A percentile compares a stretch with the other conserved stretches of the same genome.
These are phyloP conservation scores for Trichophyton schoenleinii DNA, from an alignment of 2,329 filamentous ascomycete species.

Conservation along the genomic window DNA sequence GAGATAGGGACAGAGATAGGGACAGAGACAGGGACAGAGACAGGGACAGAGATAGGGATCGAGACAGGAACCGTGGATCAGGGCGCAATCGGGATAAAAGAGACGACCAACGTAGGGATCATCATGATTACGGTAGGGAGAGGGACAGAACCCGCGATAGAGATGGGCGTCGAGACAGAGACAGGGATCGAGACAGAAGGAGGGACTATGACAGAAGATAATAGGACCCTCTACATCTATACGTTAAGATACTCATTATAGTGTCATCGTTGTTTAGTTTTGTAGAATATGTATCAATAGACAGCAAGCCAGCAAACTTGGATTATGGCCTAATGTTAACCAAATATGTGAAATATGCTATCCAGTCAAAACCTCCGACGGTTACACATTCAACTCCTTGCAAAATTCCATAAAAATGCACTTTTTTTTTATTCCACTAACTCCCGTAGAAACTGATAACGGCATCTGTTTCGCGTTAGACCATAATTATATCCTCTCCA, in stretches of 20 bases:
- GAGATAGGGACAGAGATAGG: conserved; percentile 8
- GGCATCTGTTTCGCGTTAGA: conserved; percentile 14
- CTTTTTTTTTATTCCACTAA: not conserved
- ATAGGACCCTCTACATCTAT: conserved; percentile 11
- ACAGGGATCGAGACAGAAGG: conserved; percentile 12
- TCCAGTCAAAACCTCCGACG: not conserved
- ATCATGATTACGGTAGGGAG: conserved; percentile 15
- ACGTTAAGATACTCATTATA: not conserved
- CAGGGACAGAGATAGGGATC: conserved; percentile 16
- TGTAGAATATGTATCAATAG: conserved; percentile 15
- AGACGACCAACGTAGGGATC: conserved; percentile 17
- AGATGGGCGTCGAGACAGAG: conserved; percentile 11
- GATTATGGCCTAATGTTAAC: not conserved
- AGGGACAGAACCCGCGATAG: conserved; percentile 11
- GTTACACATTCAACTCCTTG: not conserved
- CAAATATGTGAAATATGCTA: not conserved
- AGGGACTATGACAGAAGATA: conserved; percentile 1
- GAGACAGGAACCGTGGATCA: conserved; percentile 16
- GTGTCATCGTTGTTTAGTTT: not conserved
- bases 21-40: conserved; percentile 21
- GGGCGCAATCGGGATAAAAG: conserved; percentile 17
- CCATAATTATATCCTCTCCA: conserved; percentile 30
- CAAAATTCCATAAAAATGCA: not conserved
- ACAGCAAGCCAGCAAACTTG: conserved; percentile 7
- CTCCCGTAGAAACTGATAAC: not conserved